Percentiles rank a stretch among this genome's conserved stretches.
These are phyloP conservation scores for Patellifolia procumbens DNA, from an alignment of 179 eudicot species.

Conservation along the genomic window DNA sequence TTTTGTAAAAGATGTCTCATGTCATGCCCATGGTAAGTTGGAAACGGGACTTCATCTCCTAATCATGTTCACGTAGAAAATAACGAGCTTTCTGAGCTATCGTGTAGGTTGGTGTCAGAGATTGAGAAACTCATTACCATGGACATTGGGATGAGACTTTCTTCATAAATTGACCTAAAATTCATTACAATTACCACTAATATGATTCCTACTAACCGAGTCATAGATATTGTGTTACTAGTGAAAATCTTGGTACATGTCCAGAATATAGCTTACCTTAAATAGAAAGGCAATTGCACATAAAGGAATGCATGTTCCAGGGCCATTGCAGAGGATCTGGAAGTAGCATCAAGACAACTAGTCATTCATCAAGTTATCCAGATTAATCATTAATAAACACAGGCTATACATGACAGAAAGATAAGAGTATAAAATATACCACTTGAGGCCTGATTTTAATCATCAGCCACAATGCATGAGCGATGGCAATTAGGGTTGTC, in stretches of 20 bases:
- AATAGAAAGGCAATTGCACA: slow-evolving; percentile 74
- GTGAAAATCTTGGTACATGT: background rate
- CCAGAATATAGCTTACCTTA: slow-evolving; percentile 52
- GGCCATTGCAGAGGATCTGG: slow-evolving; percentile 95
- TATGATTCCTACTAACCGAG: too few relatives aligned
- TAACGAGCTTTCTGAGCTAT: too few relatives aligned
- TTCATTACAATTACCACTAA: too few relatives aligned
- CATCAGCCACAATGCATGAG: slow-evolving; percentile 84
- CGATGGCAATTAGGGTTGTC: slow-evolving; percentile 73
- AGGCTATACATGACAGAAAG: background rate
- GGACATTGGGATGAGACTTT: too few relatives aligned
- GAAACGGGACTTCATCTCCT: too few relatives aligned
- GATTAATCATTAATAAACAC: background rate
- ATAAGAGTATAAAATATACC: slow-evolving; percentile 37
- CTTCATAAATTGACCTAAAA: too few relatives aligned
- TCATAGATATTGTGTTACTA: background rate
- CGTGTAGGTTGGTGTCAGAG: too few relatives aligned
- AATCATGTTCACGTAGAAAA: too few relatives aligned
- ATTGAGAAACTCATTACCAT: too few relatives aligned
- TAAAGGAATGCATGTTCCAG: slow-evolving; percentile 91
- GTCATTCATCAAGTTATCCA: background rate
- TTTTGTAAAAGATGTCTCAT: too few relatives aligned
- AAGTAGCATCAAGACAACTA: background rate
- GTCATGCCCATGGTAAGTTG: too few relatives aligned
- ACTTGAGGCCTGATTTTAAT: slow-evolving; percentile 89